Base-by-base conservation (phyloP, 1,284 basidiomycete genomes). In the Porphyrellus sp. region DNA sequence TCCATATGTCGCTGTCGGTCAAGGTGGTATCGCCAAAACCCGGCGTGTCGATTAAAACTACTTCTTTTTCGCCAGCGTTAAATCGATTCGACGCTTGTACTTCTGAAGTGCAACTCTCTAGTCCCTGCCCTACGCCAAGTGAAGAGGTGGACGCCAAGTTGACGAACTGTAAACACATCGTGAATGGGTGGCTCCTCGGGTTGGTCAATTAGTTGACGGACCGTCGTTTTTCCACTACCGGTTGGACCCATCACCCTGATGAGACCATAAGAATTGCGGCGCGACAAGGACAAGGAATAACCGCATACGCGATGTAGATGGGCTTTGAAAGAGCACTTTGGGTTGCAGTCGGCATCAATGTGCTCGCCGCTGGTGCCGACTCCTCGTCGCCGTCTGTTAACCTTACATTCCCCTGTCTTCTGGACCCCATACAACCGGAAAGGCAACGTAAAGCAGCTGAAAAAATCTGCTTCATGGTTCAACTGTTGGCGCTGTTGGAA, bases 1-100 rank as follows among this genome's bases (percentile, higher is more conserved):
- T 63, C 56, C 73, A 60, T 45, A 72, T 67, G 31, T 72, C 72
- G n/a, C 67, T 63, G 48, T 72, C 72, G 20, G 58, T 52, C 52
- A 67, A 51, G n/a, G 62, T 59, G 2, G 71, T 72, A 46, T 74
- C 71, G 18, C 72, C 72, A 35, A 74, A 73, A 0, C 71, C 72
- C 6, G 71, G 71, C 6, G 72, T 74, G 33, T 74, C 71, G 27
- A 72, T 54, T 30, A 72, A 59, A 21, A 70, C 52, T 11, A 72
- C 67, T 20, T 55, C 53, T 47, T 54, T 58, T 5, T 53, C 61
- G 43, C 59, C 63, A 13, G 72, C 42, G 16, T 25, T 37, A 49
- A 72, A 68, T 13, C 49, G 58, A 20, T 35, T 21, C 8, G 69
- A 64, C 7, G 58, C 52, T 53, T 72, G 69, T 33, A 70, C 68